Conservation (phyloP, 495 filamentous ascomycete genomes). For the Tuber brumale region DNA sequence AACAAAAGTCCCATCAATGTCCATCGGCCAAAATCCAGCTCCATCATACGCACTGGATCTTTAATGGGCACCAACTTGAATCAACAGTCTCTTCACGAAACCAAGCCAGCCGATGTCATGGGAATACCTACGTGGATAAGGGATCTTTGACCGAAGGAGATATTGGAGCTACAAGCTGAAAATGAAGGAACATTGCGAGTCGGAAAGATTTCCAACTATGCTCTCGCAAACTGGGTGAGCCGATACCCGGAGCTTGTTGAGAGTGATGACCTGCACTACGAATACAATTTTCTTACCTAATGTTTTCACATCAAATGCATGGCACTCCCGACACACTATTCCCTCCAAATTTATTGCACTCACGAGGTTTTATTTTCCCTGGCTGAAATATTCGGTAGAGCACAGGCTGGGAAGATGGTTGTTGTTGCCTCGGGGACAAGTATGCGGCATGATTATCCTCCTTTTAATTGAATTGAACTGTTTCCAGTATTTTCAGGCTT, state of each 20-base stretch:
- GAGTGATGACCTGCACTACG: background rate
- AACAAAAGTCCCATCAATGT: background rate
- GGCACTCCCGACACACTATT: background rate
- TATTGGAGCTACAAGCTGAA: background rate
- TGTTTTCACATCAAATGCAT: background rate
- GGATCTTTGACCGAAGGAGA: background rate
- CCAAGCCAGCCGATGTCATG: background rate
- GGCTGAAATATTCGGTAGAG: background rate
- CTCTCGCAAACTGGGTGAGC: background rate
- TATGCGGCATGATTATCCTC: background rate
- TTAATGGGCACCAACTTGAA: background rate
- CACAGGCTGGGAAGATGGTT: background rate
- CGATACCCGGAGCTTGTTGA: background rate
- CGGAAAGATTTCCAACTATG: background rate
- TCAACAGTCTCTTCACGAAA: background rate
- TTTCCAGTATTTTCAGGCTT: background rate
- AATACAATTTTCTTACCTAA: background rate
- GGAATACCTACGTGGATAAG: background rate
- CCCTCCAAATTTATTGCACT: background rate
- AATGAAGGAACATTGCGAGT: background rate
- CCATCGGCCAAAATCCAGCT: too few relatives aligned
- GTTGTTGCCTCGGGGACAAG: background rate
- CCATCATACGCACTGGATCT: rapidly evolving
- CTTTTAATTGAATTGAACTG: background rate
- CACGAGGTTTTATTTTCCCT: background rate